Evolutionary conservation across 2,329 filamentous ascomycete genomes (phyloP), one percentile per base, ranked within the genome.

Genomic region (Pestalotiopsis sp.): DNA sequence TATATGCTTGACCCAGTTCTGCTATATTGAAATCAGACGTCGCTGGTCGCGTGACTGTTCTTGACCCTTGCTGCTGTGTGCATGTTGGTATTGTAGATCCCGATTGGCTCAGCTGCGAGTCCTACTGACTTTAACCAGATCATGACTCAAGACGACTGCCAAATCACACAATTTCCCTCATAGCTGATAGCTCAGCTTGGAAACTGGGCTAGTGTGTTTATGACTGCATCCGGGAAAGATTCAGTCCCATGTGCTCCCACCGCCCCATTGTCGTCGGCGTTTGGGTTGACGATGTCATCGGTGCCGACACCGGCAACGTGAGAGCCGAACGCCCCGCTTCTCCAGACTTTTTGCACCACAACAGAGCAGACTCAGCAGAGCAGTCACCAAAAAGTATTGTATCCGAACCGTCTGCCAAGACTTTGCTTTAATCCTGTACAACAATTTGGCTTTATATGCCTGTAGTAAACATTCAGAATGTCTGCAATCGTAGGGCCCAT

Each of bases 401-500:
- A 14, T 7, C 25, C 39, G 39, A 39, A n/a, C 23, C 13, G 41
- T 20, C 27, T n/a, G 59, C 23, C 27, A 5, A 41, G 36, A 62
- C n/a, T 41, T 62, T 62, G 7, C 0, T 41, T 36, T 62, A n/a
- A 7, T 41, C 4, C 2, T 7, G 3, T 39, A 41, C 57, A 59
- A 36, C 57, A 41, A 31, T 17, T 38, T n/a, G 20, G 14, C 6
- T 49, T 49, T 14, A n/a, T 14, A 49, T 49, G 14, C n/a, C 17
- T 36, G 14, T 27, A 39, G 27, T 6, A 20, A 31, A 65, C 11
- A 17, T 13, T 12, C 9, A 64, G 49, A 3, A 77, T 78, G 76
- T 72, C 72, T 9, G 70, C 63, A 57, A 69, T 74, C 14, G 4
- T 69, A 27, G 70, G 68, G 27, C 58, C 73, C 13, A 17, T 77